Evolutionary conservation across 768 basidiomycete species (phyloP).

Genomic region (Lactarius tabidus): DNA sequence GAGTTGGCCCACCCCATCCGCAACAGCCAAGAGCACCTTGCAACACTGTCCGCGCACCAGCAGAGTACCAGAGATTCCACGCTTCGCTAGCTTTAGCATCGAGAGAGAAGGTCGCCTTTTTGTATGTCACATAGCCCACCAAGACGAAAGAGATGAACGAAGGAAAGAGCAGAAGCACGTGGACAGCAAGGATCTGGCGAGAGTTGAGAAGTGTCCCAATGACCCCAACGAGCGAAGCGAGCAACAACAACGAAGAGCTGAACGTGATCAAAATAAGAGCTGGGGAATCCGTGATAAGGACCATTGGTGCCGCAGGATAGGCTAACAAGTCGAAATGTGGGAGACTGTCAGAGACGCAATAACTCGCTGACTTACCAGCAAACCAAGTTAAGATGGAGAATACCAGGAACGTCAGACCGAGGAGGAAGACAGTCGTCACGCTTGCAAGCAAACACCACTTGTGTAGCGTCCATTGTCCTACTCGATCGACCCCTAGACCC

Average conservation of each 20-base stretch:
- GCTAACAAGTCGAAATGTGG: constrained; percentile 36
- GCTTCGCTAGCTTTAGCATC: constrained; percentile 63
- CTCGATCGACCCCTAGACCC: constrained; percentile 38
- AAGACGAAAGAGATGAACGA: constrained; percentile 51
- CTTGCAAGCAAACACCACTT: constrained; percentile 62
- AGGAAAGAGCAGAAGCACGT: constrained; percentile 66
- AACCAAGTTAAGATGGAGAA: constrained; percentile 59
- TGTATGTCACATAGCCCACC: constrained; percentile 63
- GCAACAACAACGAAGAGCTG: constrained; percentile 50
- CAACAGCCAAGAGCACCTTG: constrained; percentile 65
- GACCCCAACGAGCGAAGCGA: constrained; percentile 57
- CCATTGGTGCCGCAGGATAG: constrained; percentile 59
- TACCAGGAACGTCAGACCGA: constrained; percentile 48
- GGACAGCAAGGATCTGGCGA: constrained; percentile 61
- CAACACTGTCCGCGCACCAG: constrained; percentile 48
- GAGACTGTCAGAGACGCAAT: not conserved
- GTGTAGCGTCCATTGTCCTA: constrained; percentile 53
- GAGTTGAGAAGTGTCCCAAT: constrained; percentile 62
- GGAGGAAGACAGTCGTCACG: constrained; percentile 49
- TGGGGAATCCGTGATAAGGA: constrained; percentile 56
- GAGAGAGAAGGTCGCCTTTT: constrained; percentile 54
- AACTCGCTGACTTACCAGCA: constrained; percentile 38
- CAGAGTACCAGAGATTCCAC: constrained; percentile 62
- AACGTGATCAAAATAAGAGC: constrained; percentile 54
- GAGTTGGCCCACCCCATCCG: constrained; percentile 57